Evolutionary conservation across 2,329 filamentous ascomycete genomes (phyloP).

Genomic region (Beauveria bassiana): DNA sequence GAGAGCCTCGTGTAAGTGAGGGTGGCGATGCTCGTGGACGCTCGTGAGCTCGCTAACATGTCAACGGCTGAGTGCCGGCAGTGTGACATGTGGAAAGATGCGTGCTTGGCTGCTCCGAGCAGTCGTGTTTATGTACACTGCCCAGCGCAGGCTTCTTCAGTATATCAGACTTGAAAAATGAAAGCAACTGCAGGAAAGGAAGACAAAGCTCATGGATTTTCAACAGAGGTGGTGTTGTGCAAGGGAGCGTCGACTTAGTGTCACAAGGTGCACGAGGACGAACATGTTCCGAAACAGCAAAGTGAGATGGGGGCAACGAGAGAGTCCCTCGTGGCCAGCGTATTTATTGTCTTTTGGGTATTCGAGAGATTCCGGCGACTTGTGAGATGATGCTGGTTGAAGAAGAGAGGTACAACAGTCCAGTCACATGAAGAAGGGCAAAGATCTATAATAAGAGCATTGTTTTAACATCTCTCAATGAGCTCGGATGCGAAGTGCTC

Average conservation of each 20-base stretch:
- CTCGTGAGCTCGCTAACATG: conserved; percentile 16
- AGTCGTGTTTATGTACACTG: not conserved
- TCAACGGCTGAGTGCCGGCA: not conserved
- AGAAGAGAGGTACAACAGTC: not conserved
- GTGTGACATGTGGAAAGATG: not conserved
- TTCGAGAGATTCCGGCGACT: not conserved
- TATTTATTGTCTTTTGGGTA: not conserved
- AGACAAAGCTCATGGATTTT: too few relatives aligned
- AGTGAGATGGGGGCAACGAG: not conserved
- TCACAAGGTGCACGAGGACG: not conserved
- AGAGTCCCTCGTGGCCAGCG: not conserved
- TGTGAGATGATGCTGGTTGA: not conserved
- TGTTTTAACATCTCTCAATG: not conserved
- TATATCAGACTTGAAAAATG: too few relatives aligned
- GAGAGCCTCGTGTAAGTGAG: not conserved
- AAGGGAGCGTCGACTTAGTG: not conserved
- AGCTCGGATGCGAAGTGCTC: not conserved
- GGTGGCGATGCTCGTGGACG: conserved; percentile 20
- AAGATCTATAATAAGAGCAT: not conserved
- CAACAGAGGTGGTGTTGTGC: not conserved
- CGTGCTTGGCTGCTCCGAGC: not conserved
- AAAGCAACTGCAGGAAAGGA: too few relatives aligned
- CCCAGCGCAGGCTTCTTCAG: not conserved
- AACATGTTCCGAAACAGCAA: not conserved
- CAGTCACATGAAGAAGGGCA: not conserved